Evolutionary conservation across 2,329 filamentous ascomycete species (phyloP).

Genomic region (Apiospora kogelbergensis): DNA sequence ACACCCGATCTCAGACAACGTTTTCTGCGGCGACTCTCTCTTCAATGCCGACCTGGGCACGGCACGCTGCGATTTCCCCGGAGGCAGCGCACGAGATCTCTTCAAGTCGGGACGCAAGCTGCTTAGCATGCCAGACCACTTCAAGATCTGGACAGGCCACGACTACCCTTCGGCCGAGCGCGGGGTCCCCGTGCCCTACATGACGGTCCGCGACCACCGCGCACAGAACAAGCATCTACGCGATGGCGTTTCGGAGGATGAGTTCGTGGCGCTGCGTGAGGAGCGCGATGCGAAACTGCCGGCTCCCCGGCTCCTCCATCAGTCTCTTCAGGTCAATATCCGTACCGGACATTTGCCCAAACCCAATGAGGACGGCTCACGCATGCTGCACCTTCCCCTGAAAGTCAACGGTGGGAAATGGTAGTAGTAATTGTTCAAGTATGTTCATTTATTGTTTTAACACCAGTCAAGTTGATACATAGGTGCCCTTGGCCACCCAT

Average conservation of each 20-base stretch:
- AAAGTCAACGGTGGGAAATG: conserved; percentile 18
- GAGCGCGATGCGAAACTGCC: conserved; percentile 43
- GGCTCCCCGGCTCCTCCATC: conserved; percentile 48
- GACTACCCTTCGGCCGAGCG: conserved; percentile 46
- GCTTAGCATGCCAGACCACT: conserved; percentile 40
- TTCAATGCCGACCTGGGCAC: conserved; percentile 41
- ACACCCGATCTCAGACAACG: conserved; percentile 32
- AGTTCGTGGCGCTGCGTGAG: conserved; percentile 43
- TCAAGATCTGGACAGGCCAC: conserved; percentile 54
- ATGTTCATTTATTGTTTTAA: no score
- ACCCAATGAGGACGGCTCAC: conserved; percentile 22
- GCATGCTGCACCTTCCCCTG: conserved; percentile 37
- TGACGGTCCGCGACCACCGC: conserved; percentile 48
- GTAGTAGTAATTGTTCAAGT: no score
- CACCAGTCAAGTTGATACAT: no score
- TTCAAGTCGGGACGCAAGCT: conserved; percentile 41
- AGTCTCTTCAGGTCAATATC: conserved; percentile 53
- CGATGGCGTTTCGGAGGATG: conserved; percentile 38
- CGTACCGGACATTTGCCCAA: conserved; percentile 45
- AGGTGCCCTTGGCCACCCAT: no score
- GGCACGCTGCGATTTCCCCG: conserved; percentile 52
- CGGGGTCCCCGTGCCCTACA: conserved; percentile 35
- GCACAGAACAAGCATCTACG: conserved; percentile 48
- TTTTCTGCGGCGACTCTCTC: conserved; percentile 45
- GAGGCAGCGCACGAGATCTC: conserved; percentile 44